Conservation (phyloP, 148 eudicot genomes). For the Pharnaceum exiguum region DNA sequence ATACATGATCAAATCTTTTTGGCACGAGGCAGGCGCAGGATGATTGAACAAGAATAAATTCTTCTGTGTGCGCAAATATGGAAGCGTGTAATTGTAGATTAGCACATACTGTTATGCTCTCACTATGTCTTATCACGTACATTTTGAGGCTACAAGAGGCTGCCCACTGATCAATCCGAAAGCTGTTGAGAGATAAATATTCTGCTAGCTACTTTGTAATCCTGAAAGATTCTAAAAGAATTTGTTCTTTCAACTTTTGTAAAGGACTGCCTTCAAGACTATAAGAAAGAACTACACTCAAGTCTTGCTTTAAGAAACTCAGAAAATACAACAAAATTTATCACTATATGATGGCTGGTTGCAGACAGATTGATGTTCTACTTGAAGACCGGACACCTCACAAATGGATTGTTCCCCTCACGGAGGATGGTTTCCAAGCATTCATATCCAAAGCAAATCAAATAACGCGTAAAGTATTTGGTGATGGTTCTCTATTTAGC, state of each 20-base stretch:
- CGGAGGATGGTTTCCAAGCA: slow-evolving; percentile 55
- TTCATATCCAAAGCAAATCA: slow-evolving; percentile 39
- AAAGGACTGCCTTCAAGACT: slow-evolving; percentile 16
- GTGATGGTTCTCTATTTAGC: slow-evolving; percentile 68
- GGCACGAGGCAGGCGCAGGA: no score
- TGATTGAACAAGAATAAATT: no score
- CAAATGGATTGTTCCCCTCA: slow-evolving; percentile 69
- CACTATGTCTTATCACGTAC: no score
- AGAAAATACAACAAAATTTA: background rate
- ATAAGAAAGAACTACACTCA: slow-evolving; percentile 19
- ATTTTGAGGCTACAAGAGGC: no score
- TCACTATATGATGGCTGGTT: slow-evolving; percentile 35
- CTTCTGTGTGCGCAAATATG: no score
- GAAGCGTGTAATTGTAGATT: no score
- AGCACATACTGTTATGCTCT: no score
- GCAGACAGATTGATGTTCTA: slow-evolving; percentile 41
- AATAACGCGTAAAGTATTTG: slow-evolving; percentile 34
- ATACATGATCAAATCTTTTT: no score
- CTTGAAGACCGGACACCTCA: slow-evolving; percentile 52
- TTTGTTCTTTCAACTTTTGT: slow-evolving; percentile 37
- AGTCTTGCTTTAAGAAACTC: background rate
- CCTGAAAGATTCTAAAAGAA: slow-evolving; percentile 41
- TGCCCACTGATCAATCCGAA: slow-evolving; percentile 14
- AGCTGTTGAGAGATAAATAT: slow-evolving; percentile 14
- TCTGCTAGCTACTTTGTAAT: slow-evolving; percentile 24